Percentiles rank a stretch among this genome's conserved stretches.
Conservation (phyloP, 768 basidiomycete genomes). For the Pseudohyphozyma bogoriensis region DNA sequence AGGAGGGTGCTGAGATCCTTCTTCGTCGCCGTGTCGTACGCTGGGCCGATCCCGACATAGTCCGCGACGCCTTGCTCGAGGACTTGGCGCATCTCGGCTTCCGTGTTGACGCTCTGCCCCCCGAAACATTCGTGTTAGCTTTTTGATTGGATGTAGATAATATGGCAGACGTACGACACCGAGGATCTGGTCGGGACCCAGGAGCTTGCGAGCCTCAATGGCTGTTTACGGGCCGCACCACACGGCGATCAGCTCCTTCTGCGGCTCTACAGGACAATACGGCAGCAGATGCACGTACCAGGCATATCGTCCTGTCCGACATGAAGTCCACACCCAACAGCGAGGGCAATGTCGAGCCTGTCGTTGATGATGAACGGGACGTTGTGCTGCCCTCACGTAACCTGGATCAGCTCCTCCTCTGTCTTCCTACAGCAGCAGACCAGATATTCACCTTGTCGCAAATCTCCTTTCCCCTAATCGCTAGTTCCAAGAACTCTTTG, state of each 20-base stretch:
- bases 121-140: too few relatives aligned
- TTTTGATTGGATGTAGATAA: too few relatives aligned
- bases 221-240: too few relatives aligned
- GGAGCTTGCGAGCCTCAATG: constrained; percentile 59
- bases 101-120: constrained; percentile 64
- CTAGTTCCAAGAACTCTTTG: constrained; percentile 71
- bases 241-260: constrained; percentile 8
- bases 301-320: constrained; percentile 77
- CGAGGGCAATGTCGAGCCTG: constrained; percentile 59
- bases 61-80: constrained; percentile 56
- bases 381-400: constrained; percentile 46
- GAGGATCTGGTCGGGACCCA: constrained; percentile 61
- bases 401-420: not conserved
- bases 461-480: constrained; percentile 55
- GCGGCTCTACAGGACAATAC: not conserved
- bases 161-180: too few relatives aligned
- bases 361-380: constrained; percentile 76
- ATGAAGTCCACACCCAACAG: constrained; percentile 57
- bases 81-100: constrained; percentile 56
- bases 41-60: constrained; percentile 79
- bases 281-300: too few relatives aligned
- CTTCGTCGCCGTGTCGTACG: constrained; percentile 74
- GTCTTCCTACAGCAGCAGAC: not conserved
- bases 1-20: constrained; percentile 53
- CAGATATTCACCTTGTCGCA: constrained; percentile 49